Evolutionary conservation across 2,329 filamentous ascomycete species (phyloP), one percentile per base, ranked within the genome.

Genomic region (Colletotrichum brevisporum): DNA sequence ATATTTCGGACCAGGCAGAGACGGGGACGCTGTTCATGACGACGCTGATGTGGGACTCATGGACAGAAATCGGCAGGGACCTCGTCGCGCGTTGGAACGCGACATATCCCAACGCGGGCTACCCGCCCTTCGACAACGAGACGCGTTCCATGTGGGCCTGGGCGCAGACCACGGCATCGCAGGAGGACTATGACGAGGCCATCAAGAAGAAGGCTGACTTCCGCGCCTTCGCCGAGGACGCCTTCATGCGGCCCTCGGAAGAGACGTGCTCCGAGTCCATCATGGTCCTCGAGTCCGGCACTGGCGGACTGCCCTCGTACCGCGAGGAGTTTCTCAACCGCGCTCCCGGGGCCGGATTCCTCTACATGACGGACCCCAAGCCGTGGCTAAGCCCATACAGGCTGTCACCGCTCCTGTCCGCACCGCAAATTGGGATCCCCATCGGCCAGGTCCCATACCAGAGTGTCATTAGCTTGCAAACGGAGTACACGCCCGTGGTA

Each of bases 251-350:
- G 13, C 50, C 50, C 5, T 52, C 50, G 24, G 50, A 52, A 5
- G 50, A 52, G 50, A 52, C 54, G 24, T 65, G 62, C 62, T 65
- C 53, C 39, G 62, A 65, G 21, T 27, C 51, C n/a, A 65, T 65
- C 43, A 55, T 65, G 62, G 47, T 65, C 16, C 36, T 65, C 13
- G 62, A 65, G 51, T 58, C 55, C 13, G 62, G 62, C 24, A 58
- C 62, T 2, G 62, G 53, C 41, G 62, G 53, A 4, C 41, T 65
- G 43, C 62, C 52, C 21, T 65, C 62, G 24, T 65, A 65, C 24
- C 62, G 62, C 24, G 62, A 65, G 27, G 51, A 65, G 62, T 45
- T 45, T 6, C 43, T 65, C 26, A 65, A 65, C 43, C 18, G 51
- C 16, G 36, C 13, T 24, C 62, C 62, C 5, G 62, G 62, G 18